A percentile compares a stretch with the other conserved stretches of the same genome.
phyloP scores from a whole-genome alignment of 2,329 filamentous ascomycete species.

The Cadophora gregata region DNA sequence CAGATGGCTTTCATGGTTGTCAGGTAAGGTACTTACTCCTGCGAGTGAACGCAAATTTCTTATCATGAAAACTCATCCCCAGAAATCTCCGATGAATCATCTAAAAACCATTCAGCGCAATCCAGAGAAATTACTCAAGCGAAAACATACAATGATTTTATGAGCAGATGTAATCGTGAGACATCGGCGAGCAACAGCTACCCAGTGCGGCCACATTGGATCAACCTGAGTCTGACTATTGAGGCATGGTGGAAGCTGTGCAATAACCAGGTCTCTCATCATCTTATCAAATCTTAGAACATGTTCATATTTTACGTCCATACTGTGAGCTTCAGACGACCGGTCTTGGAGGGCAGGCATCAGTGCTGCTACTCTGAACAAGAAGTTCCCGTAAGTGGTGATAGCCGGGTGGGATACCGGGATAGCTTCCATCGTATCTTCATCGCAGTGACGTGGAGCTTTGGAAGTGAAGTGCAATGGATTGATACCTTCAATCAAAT shows the following conservation, averaged over 20 bases:
- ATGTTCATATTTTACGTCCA: conserved; percentile 32
- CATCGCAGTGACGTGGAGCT: conserved; percentile 30
- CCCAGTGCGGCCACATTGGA: conserved; percentile 30
- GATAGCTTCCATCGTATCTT: conserved; percentile 28
- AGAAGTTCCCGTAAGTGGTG: conserved; percentile 30
- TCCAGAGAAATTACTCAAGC: not conserved
- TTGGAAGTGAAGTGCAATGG: conserved; percentile 30
- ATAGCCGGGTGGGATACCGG: conserved; percentile 25
- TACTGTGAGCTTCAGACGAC: conserved; percentile 19
- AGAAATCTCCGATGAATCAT: conserved; percentile 36
- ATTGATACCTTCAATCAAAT: conserved; percentile 25
- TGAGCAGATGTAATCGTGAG: conserved; percentile 34
- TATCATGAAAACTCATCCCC: conserved; percentile 33
- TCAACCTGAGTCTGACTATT: conserved; percentile 31
- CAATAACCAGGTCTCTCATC: conserved; percentile 33
- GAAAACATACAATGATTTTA: conserved; percentile 29
- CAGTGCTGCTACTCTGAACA: conserved; percentile 28
- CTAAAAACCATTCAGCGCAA: not conserved
- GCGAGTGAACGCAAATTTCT: conserved; percentile 31
- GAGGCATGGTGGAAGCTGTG: conserved; percentile 31
- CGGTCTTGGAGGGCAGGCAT: conserved; percentile 33
- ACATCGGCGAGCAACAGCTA: conserved; percentile 27
- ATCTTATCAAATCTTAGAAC: conserved; percentile 32
- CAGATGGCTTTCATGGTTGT: not conserved
- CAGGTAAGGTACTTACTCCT: conserved; percentile 1